Base-by-base conservation (phyloP, 192 early-diverging fungal genomes). In the Gigaspora rosea region DNA sequence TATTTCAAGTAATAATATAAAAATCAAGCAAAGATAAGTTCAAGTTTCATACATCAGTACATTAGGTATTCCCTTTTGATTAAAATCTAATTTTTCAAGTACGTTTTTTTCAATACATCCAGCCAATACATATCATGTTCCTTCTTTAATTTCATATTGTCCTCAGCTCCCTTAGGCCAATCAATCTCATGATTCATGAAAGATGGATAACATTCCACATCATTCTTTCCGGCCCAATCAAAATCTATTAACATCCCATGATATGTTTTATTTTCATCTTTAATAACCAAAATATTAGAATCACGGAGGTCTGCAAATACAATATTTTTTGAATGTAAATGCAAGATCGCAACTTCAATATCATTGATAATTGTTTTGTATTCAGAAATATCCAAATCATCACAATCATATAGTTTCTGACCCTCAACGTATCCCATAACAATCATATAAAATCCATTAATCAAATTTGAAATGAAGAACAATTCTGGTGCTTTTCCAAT, bases 351-450 rank as follows among this genome's bases (percentile, higher is more conserved):
- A 10, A 48, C 32, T 69, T 51, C 22, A 69, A 69, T 51, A 0
- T 51, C 41, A 2, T 69, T 0, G 4, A 69, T 27, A 69, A 69
- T 51, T 50, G 0, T 49, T 47, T 69, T 2, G 48, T 48, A 41
- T 18, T 69, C 66, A 50, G 12, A 22, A 4, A 3, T 5, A 18
- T 15, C 36, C 41, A 47, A 50, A 20, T 69, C 8, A 50, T 9
- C 13, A 69, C 47, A 50, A 69, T 69, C 22, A 48, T 22, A 49
- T 50, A 69, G 15, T 48, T 7, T 69, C 6, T 69, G 15, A 16
- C 66, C 66, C 8, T 69, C 47, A 69, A 69, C 66, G 48, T 18
- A 69, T 69, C 48, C 2, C 47, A 69, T 69, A 50, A 69, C 8
- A 48, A 69, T 69, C 66, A 69, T 48, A 46, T 62, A n/a, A n/a